A percentile compares a stretch with the other conserved stretches of the same genome.
phyloP scores from a whole-genome alignment of 2,329 filamentous ascomycete genomes.

The Microdochium paspali region DNA sequence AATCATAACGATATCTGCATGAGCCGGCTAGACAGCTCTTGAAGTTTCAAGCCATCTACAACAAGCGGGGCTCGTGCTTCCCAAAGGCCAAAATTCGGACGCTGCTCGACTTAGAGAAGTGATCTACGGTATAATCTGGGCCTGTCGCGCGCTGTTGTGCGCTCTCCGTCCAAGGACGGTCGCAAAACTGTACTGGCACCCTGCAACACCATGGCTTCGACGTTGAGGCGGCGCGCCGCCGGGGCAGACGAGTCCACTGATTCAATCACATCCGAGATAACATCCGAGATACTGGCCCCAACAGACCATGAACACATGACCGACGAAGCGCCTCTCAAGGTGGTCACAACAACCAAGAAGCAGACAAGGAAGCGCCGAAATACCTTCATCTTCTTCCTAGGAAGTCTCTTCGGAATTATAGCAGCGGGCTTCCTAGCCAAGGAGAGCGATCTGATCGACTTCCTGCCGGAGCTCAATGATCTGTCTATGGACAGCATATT shows the following conservation, averaged over 20 bases:
- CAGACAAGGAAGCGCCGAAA: constrained; percentile 63
- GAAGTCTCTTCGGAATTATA: constrained; percentile 84
- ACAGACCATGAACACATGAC: constrained; percentile 20
- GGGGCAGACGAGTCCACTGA: constrained; percentile 14
- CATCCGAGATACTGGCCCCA: constrained; percentile 15
- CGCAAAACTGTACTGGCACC: background rate
- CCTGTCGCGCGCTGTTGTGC: too few relatives aligned
- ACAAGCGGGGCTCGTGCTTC: too few relatives aligned
- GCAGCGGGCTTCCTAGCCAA: constrained; percentile 83
- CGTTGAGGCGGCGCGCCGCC: constrained; percentile 4
- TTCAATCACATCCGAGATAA: constrained; percentile 10
- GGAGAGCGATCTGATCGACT: constrained; percentile 79
- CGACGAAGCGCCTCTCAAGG: constrained; percentile 26
- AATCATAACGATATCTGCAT: too few relatives aligned
- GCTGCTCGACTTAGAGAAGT: too few relatives aligned
- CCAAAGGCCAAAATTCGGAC: too few relatives aligned
- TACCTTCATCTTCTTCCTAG: constrained; percentile 77
- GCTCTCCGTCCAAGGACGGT: background rate
- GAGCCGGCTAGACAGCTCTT: too few relatives aligned
- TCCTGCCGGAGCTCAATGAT: constrained; percentile 55
- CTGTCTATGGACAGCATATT: constrained; percentile 77
- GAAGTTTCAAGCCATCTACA: too few relatives aligned
- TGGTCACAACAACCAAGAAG: constrained; percentile 17
- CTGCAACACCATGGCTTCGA: constrained; percentile 1
- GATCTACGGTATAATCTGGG: constrained; percentile 16